These are phyloP conservation scores for Calonectria naviculata DNA, from an alignment of 2,329 filamentous ascomycete species.

Conservation along the genomic window DNA sequence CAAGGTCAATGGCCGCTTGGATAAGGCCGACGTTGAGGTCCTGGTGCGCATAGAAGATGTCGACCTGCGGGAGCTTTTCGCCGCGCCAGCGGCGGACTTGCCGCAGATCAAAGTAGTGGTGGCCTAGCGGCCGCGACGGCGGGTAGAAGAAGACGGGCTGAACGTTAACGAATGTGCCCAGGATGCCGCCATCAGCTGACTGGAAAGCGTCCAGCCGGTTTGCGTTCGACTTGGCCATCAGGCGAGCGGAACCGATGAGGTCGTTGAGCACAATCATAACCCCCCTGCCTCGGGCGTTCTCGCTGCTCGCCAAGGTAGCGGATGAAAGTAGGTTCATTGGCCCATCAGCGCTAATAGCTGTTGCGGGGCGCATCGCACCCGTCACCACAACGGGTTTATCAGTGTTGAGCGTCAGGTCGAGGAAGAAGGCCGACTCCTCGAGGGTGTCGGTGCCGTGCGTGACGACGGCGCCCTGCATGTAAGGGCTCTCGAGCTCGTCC, in stretches of 20 bases:
- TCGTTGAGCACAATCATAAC: conserved; percentile 72
- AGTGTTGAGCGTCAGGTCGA: conserved; percentile 67
- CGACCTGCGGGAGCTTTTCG: conserved; percentile 61
- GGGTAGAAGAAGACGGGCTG: conserved; percentile 70
- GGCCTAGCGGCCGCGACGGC: conserved; percentile 59
- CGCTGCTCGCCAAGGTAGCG: conserved; percentile 64
- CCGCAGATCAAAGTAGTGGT: conserved; percentile 54
- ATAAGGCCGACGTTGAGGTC: conserved; percentile 61
- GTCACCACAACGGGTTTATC: conserved; percentile 70
- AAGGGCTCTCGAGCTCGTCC: conserved; percentile 55
- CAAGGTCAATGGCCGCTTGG: conserved; percentile 57
- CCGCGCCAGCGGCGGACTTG: conserved; percentile 23
- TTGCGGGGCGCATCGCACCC: conserved; percentile 72
- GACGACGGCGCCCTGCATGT: conserved; percentile 63
- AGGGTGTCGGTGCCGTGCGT: conserved; percentile 75
- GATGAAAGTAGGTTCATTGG: conserved; percentile 71
- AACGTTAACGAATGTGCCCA: conserved; percentile 69
- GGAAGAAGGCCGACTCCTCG: conserved; percentile 72
- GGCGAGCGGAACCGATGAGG: conserved; percentile 67
- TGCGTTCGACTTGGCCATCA: conserved; percentile 70
- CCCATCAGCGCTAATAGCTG: conserved; percentile 71
- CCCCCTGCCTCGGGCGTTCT: conserved; percentile 60
- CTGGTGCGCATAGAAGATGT: conserved; percentile 67
- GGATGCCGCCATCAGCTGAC: conserved; percentile 64
- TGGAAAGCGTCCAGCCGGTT: conserved; percentile 73